These are phyloP conservation scores for Mycena rebaudengoi DNA, from an alignment of 768 basidiomycete genomes.

Conservation along the genomic window DNA sequence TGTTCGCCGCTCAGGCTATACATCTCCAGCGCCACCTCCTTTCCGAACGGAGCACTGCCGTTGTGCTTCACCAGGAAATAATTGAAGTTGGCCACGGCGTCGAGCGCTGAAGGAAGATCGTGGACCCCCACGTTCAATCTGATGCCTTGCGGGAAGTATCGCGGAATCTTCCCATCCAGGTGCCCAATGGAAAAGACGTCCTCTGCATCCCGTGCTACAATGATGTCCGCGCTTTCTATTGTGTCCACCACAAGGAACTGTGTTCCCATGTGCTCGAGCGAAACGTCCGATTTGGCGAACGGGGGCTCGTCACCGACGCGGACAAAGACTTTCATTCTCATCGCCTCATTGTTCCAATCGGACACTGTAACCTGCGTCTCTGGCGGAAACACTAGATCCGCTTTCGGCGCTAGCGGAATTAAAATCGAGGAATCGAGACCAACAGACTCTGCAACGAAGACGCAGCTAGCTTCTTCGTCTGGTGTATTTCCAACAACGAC, in stretches of 20 bases:
- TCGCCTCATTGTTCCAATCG: conserved; percentile 20
- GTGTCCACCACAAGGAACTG: conserved; percentile 18
- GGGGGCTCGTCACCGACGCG: background rate
- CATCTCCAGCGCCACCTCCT: conserved; percentile 18
- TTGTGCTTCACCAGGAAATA: conserved; percentile 17
- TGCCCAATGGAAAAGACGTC: conserved; percentile 3
- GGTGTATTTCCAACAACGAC: background rate
- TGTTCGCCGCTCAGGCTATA: conserved; percentile 8
- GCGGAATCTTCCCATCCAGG: conserved; percentile 9
- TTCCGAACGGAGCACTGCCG: background rate
- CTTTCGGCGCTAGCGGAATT: background rate
- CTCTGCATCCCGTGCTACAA: background rate
- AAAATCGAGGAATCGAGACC: conserved; percentile 10
- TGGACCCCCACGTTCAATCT: background rate
- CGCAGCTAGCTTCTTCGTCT: background rate
- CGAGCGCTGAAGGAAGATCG: conserved; percentile 9
- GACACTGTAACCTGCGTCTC: conserved; percentile 5
- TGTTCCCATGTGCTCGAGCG: background rate
- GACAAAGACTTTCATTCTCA: conserved; percentile 20
- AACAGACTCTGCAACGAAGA: conserved; percentile 17
- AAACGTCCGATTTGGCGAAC: conserved; percentile 7
- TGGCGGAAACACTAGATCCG: background rate
- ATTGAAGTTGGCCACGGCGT: conserved; percentile 21
- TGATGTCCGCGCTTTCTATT: conserved; percentile 10
- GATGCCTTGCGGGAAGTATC: background rate